These are phyloP conservation scores for Gleditsia sinensis DNA, from an alignment of 306 rosid genomes.

Conservation along the genomic window DNA sequence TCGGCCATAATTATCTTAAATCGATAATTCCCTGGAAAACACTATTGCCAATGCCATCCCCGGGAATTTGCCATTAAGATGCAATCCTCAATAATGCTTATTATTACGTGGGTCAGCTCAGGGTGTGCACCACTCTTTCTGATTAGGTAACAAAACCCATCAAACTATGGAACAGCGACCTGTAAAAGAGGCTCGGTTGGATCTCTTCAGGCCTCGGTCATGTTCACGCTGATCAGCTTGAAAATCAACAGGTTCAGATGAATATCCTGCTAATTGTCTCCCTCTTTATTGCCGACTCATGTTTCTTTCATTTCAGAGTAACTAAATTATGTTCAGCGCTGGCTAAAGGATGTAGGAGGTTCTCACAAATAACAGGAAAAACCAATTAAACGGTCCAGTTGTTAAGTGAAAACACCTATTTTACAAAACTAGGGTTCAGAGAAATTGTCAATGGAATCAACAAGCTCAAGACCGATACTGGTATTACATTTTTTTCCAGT, in stretches of 20 bases:
- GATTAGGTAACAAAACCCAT: not conserved
- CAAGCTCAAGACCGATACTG: conserved; percentile 24
- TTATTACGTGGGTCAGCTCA: not conserved
- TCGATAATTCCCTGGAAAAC: not conserved
- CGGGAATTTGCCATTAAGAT: not conserved
- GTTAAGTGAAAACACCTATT: conserved; percentile 32
- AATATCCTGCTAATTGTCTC: not conserved
- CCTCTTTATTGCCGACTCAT: not conserved
- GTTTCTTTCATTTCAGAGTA: not conserved
- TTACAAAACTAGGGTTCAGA: conserved; percentile 33
- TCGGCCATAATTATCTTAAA: not conserved
- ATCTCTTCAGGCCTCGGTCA: no score
- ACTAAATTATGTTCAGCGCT: not conserved
- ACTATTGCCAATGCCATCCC: not conserved
- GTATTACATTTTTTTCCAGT: conserved; percentile 24
- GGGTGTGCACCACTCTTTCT: not conserved
- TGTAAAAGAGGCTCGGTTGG: not conserved
- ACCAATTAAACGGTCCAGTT: conserved; percentile 22
- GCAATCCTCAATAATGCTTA: not conserved
- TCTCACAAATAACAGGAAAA: not conserved
- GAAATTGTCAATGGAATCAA: conserved; percentile 20
- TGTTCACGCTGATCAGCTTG: not conserved
- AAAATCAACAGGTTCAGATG: not conserved
- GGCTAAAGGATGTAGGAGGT: not conserved
- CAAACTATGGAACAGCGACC: not conserved